Evolutionary conservation across 495 filamentous ascomycete species (phyloP).

Genomic region (Cladorrhinum samala): DNA sequence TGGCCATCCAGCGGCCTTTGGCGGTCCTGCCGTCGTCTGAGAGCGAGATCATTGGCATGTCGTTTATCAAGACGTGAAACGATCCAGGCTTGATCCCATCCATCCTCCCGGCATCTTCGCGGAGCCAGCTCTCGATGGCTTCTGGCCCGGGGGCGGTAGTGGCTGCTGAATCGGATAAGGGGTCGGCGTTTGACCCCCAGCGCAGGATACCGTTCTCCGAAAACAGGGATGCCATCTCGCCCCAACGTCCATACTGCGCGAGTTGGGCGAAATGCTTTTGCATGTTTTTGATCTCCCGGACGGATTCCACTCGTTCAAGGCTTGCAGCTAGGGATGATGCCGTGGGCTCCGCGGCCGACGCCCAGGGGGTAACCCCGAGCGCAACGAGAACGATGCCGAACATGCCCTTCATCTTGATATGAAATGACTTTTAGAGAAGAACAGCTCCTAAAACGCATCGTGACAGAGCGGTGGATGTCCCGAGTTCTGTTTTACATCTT

Average conservation of each 20-base stretch:
- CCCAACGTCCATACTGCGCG: conserved; percentile 9
- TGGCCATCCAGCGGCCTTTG: conserved; percentile 10
- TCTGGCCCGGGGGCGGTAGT: neutral
- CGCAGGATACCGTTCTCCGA: conserved; percentile 11
- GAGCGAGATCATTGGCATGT: conserved; percentile 12
- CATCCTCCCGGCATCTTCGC: conserved; percentile 8
- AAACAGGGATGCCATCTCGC: conserved; percentile 13
- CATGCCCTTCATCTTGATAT: neutral
- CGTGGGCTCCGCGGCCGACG: neutral
- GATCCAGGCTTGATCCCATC: conserved; percentile 13
- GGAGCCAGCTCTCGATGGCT: conserved; percentile 15
- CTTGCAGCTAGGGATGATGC: conserved; percentile 3
- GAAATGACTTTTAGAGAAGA: too few relatives aligned
- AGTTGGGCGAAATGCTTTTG: conserved; percentile 14
- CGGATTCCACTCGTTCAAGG: conserved; percentile 12
- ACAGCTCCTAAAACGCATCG: too few relatives aligned
- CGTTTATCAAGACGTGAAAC: conserved; percentile 11
- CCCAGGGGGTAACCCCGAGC: neutral
- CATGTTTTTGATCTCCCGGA: conserved; percentile 19
- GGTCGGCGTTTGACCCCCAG: conserved; percentile 10
- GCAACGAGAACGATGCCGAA: neutral
- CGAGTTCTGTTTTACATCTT: too few relatives aligned
- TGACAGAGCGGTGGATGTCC: too few relatives aligned
- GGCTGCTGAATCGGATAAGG: conserved; percentile 2
- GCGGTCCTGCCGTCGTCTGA: conserved; percentile 10